Base-by-base conservation (phyloP, 1,139 yeast genomes). In the Citeromyces hawaiiensis region DNA sequence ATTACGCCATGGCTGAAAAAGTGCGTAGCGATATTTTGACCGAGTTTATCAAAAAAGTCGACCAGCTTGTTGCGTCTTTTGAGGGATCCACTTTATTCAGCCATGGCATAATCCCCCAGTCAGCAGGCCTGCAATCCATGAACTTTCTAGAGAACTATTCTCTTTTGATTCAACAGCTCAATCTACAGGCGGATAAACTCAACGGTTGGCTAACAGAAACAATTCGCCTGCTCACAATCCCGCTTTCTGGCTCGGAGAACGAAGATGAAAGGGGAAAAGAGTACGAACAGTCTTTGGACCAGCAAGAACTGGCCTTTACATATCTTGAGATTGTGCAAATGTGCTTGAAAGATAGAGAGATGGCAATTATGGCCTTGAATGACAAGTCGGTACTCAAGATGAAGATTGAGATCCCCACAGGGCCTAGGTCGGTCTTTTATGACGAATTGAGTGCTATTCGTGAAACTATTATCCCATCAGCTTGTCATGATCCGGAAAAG, bases 181-280 rank as follows among this genome's bases (percentile, higher is more conserved):
- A 85, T 49, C 44, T 46, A 0, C 94, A 86, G 47, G 71, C 83
- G 0, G 50, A 50, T 1, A 59, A 70, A 10, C 65, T 83, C 25
- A 80, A 79, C 48, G 56, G 55, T 4, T 72, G 87, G 74, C 55
- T 76, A 44, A 53, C 53, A 1, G 62, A 68, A 13, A 58, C 86
- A 41, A 52, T 63, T 9, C 51, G 50, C 1, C 57, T 77, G 13
- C 63, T 78, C 44, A 61, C 60, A 44, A 54, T 60, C 2, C 53
- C 54, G 1, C 66, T 63, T 32, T 69, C 67, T 13, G 21, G 21
- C 21, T 19, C 21, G 7, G 63, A 64, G 39, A 66, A 66, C 40
- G 53, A 54, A 4, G 62, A 61, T 13, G 78, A 81, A 2, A 76
- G 76, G 44, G 94, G 93, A 15, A 83, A 76, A 41, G 96, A 87